Conservation (phyloP, 441 rosid genomes). For the Viola pubescens region DNA sequence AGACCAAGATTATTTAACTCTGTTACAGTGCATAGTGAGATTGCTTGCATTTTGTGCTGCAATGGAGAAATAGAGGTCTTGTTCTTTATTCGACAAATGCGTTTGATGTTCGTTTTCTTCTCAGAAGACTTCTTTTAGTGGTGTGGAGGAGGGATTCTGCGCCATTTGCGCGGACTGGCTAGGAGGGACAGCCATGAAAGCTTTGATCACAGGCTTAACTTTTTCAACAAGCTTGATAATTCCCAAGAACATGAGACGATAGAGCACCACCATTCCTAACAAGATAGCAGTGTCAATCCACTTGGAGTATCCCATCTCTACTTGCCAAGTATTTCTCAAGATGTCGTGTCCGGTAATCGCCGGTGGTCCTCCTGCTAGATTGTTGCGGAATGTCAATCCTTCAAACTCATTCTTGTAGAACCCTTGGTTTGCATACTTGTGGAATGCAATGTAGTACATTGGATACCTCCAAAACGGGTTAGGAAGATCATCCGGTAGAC, state of each 20-base stretch:
- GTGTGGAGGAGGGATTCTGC: too few relatives aligned
- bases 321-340: slow-evolving; percentile 34
- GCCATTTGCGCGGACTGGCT: slow-evolving; percentile 20
- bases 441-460: slow-evolving; percentile 37
- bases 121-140: too few relatives aligned
- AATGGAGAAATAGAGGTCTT: too few relatives aligned
- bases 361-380: slow-evolving; percentile 22
- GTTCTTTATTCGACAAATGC: background rate
- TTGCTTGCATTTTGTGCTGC: too few relatives aligned
- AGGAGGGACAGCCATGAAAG: slow-evolving; percentile 32
- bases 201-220: slow-evolving; percentile 26
- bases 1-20: too few relatives aligned
- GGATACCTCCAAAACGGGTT: slow-evolving; percentile 38
- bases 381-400: slow-evolving; percentile 33
- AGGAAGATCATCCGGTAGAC: slow-evolving; percentile 40
- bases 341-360: slow-evolving; percentile 31
- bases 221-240: slow-evolving; percentile 31
- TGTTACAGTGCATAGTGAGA: background rate
- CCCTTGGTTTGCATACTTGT: slow-evolving; percentile 49
- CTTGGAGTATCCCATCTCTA: slow-evolving; percentile 40
- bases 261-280: slow-evolving; percentile 34
- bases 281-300: slow-evolving; percentile 35
- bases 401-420: slow-evolving; percentile 45
- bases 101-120: slow-evolving; percentile 39
- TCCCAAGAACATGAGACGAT: slow-evolving; percentile 34